Evolutionary conservation across 2,329 filamentous ascomycete species (phyloP).

Genomic region (Zymoseptoria crescenta): DNA sequence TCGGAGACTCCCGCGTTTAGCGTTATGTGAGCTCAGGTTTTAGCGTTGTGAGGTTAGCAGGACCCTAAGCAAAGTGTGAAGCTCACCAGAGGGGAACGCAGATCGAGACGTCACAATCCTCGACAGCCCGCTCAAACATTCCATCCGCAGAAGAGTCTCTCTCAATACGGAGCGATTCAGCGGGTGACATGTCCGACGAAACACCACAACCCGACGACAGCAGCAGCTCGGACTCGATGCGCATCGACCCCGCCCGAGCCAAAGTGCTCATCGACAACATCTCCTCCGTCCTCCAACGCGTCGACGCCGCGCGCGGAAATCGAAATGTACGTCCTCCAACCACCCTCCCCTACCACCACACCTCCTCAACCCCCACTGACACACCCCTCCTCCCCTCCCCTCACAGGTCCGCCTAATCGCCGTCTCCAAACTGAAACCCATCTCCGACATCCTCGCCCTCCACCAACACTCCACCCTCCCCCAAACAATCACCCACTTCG

Average conservation of each 20-base stretch:
- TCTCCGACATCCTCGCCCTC: slow-evolving; percentile 79
- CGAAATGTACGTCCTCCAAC: slow-evolving; percentile 10
- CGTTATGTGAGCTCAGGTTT: too few relatives aligned
- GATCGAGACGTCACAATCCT: too few relatives aligned
- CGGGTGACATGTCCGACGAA: too few relatives aligned
- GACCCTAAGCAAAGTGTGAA: too few relatives aligned
- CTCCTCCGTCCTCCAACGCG: slow-evolving; percentile 33
- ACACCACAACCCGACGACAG: not conserved
- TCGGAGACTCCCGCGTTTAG: too few relatives aligned
- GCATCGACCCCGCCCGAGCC: slow-evolving; percentile 37
- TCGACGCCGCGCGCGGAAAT: slow-evolving; percentile 29
- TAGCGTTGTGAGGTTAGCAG: too few relatives aligned
- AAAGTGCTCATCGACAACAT: slow-evolving; percentile 41
- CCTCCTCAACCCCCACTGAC: too few relatives aligned
- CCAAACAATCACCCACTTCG: slow-evolving; percentile 60
- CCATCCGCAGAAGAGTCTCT: too few relatives aligned
- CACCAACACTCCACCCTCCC: slow-evolving; percentile 54
- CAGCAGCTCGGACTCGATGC: slow-evolving; percentile 21
- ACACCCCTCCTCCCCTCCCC: not conserved
- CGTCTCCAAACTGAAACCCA: slow-evolving; percentile 93
- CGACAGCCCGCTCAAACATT: too few relatives aligned
- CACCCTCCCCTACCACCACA: not conserved
- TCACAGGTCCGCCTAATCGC: slow-evolving; percentile 76
- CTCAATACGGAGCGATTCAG: too few relatives aligned
- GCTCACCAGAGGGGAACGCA: too few relatives aligned